phyloP scores from a whole-genome alignment of 176 grass and related monocot genomes.

The Carex parvula region DNA sequence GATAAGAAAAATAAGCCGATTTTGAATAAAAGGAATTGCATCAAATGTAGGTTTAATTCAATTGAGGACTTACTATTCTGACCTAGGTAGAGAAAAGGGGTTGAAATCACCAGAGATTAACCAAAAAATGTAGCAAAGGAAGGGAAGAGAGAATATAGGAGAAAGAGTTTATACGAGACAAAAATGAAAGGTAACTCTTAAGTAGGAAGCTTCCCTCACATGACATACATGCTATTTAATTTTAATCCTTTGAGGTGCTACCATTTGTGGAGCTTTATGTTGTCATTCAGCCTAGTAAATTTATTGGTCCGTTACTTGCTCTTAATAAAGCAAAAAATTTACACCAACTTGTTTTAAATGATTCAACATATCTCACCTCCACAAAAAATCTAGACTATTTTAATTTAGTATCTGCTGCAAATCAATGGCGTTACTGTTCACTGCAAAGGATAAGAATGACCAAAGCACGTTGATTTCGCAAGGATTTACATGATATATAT shows the following conservation, averaged over 20 bases:
- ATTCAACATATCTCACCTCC: not conserved
- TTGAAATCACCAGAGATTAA: not conserved
- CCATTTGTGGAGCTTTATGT: not conserved
- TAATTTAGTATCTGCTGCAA: not conserved
- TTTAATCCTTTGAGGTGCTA: constrained; percentile 2
- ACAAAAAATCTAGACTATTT: not conserved
- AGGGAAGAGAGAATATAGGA: not conserved
- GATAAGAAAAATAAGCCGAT: not conserved
- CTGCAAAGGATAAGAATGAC: not conserved
- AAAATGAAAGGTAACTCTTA: constrained; percentile 13
- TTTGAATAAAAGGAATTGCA: not conserved
- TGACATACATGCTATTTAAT: not conserved
- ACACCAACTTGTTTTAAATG: not conserved
- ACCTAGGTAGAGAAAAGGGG: not conserved
- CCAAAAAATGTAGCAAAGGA: not conserved
- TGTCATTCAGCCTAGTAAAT: not conserved
- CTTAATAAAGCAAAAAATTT: not conserved
- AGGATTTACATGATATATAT: not conserved
- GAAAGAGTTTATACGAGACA: not conserved
- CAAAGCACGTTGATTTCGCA: not conserved
- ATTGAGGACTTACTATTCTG: not conserved
- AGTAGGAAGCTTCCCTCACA: constrained; percentile 4
- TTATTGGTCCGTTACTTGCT: not conserved
- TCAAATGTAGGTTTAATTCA: not conserved
- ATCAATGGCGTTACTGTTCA: not conserved